Evolutionary conservation across 148 eudicot genomes (phyloP), one percentile per base, ranked within the genome.

Genomic region (Polygonum maritimum): DNA sequence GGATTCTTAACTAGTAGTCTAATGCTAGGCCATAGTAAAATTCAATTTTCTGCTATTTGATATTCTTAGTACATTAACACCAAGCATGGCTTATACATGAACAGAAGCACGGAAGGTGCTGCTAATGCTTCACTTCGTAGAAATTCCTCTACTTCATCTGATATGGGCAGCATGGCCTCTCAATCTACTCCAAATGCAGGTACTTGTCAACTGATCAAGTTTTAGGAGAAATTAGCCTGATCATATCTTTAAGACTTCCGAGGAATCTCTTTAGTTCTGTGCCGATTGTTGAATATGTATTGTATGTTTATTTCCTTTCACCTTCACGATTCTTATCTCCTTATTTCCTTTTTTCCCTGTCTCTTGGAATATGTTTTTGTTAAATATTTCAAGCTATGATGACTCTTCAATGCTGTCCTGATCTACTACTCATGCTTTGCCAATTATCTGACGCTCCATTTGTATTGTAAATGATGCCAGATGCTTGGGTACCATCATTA

Each of bases 151-250:
- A 78, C 85, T 48, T 81, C 92, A 81, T 78, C 92, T 58, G 98
- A 94, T 82, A 31, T 88, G 85, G 83, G 88, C 81, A 78, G 82
- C 82, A 63, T 81, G 45, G 82, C 86, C 76, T 81, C 90, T 75
- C 74, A n/a, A n/a, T n/a, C n/a, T n/a, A n/a, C n/a, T n/a, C n/a
- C 83, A 73, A 88, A 54, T 81, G 63, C 82, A 89, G 95, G 98
- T 92, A 76, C 70, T 74, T 14, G 38, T 76, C 67, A 44, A 36
- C 33, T 54, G 33, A 48, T n/a, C 71, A 26, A 52, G 38, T 73
- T 67, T 70, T 38, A 58, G 18, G 47, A 38, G 5, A 48, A 55
- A 55, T 55, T n/a, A 55, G 62, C 62, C 3, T 51, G 2, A 0
- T 12, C 54, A 16, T 13, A 16, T 51, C 38, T 10, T 40, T 38